Evolutionary conservation across 352 stramenopile species (phyloP).

Genomic region (Phytopythium cucurbitacearum): DNA sequence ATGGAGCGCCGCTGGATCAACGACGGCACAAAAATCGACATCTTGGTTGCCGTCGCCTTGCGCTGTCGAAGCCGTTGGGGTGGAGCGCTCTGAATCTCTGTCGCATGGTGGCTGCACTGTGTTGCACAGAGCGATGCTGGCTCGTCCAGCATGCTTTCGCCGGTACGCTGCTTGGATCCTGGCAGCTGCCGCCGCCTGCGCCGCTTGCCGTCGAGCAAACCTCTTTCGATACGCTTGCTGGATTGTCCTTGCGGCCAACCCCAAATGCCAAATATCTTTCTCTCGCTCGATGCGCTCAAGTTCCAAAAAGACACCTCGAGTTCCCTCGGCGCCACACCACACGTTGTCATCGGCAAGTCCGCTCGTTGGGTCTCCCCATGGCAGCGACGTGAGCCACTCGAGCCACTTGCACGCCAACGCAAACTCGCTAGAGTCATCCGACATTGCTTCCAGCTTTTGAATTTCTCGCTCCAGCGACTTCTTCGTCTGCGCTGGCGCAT

Average conservation of each 20-base stretch:
- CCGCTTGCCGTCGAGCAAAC: constrained; percentile 9
- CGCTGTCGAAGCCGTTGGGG: not conserved
- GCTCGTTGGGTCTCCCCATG: constrained; percentile 32
- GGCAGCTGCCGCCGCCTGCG: no score
- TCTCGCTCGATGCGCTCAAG: constrained; percentile 32
- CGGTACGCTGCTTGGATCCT: no score
- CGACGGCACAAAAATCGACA: constrained; percentile 1
- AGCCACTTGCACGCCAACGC: constrained; percentile 37
- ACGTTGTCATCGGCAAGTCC: constrained; percentile 16
- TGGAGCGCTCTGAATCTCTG: constrained; percentile 3
- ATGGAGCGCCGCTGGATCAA: not conserved
- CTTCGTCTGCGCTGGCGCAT: constrained; percentile 21
- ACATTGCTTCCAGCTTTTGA: constrained; percentile 29
- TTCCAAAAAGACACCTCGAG: constrained; percentile 31
- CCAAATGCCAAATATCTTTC: not conserved
- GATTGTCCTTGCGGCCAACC: constrained; percentile 28
- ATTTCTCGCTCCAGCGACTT: constrained; percentile 43
- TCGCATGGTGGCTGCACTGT: no score
- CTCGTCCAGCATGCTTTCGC: no score
- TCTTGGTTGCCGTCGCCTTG: not conserved
- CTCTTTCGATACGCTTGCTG: constrained; percentile 37
- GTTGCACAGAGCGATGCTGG: no score
- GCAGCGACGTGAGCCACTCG: constrained; percentile 52
- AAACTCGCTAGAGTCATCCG: constrained; percentile 25
- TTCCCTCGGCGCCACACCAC: constrained; percentile 8